Percentiles rank a stretch among this genome's conserved stretches.
phyloP scores from a whole-genome alignment of 371 early-diverging fungal genomes.

The Mortierella sp. region DNA sequence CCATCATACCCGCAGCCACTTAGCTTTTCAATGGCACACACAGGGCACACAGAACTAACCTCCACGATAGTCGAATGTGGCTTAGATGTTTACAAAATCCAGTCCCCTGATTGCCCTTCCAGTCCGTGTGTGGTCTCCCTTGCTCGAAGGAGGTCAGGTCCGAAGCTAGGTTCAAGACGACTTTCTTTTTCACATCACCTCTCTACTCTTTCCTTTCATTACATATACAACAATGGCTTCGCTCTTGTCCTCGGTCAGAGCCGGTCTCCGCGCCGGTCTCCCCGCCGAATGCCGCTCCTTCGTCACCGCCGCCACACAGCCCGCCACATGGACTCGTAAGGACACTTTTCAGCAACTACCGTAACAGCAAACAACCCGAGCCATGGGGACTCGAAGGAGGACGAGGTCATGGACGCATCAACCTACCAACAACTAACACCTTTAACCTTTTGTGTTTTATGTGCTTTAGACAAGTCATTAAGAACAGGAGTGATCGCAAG shows the following conservation, averaged over 20 bases:
- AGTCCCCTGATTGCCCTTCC: background rate
- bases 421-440: background rate
- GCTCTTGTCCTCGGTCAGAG: conserved; percentile 44
- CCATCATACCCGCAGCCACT: too few relatives aligned
- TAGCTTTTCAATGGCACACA: background rate
- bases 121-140: background rate
- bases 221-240: conserved; percentile 39
- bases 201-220: background rate
- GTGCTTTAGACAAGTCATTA: conserved; percentile 58
- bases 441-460: background rate
- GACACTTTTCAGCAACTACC: background rate
- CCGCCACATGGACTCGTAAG: conserved; percentile 54
- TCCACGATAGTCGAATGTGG: background rate
- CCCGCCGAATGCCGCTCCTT: conserved; percentile 42
- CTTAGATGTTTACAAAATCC: conserved; percentile 23
- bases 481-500: conserved; percentile 88
- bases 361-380: background rate
- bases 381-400: background rate
- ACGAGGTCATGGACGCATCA: background rate
- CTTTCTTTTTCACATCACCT: background rate
- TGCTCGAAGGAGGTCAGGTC: background rate
- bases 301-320: conserved; percentile 44
- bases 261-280: conserved; percentile 41
- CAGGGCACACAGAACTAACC: background rate
- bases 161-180: background rate